Evolutionary conservation across 2,329 filamentous ascomycete species (phyloP).

Genomic region (Fusarium citri): DNA sequence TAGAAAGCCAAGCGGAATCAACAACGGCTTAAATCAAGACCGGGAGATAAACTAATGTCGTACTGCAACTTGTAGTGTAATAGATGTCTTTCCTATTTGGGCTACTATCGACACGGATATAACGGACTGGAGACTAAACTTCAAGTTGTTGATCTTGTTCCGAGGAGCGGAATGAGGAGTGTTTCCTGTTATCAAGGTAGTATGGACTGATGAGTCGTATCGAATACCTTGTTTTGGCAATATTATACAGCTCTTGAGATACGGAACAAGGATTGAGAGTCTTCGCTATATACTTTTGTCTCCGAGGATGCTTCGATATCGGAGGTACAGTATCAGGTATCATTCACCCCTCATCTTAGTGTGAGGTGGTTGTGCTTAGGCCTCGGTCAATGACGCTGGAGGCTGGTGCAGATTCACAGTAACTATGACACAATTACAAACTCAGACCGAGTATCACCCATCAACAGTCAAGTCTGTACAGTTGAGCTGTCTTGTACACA

Average conservation of each 20-base stretch:
- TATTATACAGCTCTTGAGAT: not conserved
- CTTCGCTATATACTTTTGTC: conserved; percentile 7
- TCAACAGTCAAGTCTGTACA: not conserved
- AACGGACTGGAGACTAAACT: conserved; percentile 4
- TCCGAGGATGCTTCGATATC: not conserved
- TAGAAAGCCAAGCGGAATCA: conserved; percentile 9
- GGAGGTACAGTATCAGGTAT: not conserved
- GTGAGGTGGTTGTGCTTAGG: not conserved
- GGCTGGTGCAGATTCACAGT: not conserved
- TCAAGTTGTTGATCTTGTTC: not conserved
- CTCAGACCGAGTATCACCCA: not conserved
- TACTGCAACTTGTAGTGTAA: not conserved
- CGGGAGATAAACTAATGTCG: not conserved
- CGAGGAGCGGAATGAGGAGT: not conserved
- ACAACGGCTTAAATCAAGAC: conserved; percentile 17
- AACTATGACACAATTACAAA: not conserved
- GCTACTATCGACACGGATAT: not conserved
- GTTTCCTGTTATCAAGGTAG: conserved; percentile 13
- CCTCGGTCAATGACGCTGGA: not conserved
- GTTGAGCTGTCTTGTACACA: not conserved
- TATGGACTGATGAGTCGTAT: not conserved
- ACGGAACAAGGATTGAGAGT: conserved; percentile 7
- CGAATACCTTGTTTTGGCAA: not conserved
- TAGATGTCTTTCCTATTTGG: conserved; percentile 26
- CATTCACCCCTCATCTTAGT: not conserved